Evolutionary conservation across 768 basidiomycete species (phyloP).

Genomic region (Dendrothele bispora): DNA sequence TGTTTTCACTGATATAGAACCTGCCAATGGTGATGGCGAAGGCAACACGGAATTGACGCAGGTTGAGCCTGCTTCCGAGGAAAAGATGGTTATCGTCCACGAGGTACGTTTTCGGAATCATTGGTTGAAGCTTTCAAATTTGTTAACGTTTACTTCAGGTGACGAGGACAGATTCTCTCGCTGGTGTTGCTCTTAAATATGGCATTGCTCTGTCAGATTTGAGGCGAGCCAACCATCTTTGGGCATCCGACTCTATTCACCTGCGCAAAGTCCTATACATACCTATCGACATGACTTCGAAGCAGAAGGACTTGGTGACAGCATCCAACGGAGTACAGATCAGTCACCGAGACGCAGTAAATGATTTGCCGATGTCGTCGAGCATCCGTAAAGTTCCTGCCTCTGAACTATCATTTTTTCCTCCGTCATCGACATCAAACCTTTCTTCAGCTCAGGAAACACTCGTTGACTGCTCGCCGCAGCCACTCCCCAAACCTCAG

Average conservation of each 20-base stretch:
- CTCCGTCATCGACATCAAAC: slow-evolving; percentile 34
- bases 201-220: slow-evolving; percentile 82
- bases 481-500: slow-evolving; percentile 12
- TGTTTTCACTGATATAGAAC: slow-evolving; percentile 28
- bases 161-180: slow-evolving; percentile 71
- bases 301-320: too few relatives aligned
- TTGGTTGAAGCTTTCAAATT: slow-evolving; percentile 2
- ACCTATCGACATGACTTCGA: slow-evolving; percentile 61
- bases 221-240: slow-evolving; percentile 87
- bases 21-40: slow-evolving; percentile 14
- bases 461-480: slow-evolving; percentile 5
- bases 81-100: slow-evolving; percentile 61
- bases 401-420: slow-evolving; percentile 56
- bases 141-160: slow-evolving; percentile 44
- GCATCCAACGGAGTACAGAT: too few relatives aligned
- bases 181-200: slow-evolving; percentile 87
- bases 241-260: slow-evolving; percentile 92
- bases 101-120: slow-evolving; percentile 36
- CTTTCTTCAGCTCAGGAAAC: slow-evolving; percentile 11
- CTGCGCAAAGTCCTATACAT: slow-evolving; percentile 81
- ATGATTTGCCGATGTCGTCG: slow-evolving; percentile 15
- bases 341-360: slow-evolving; percentile 10
- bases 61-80: slow-evolving; percentile 26
- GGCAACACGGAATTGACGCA: slow-evolving; percentile 11
- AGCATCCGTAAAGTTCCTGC: slow-evolving; percentile 47